Evolutionary conservation across 108 stramenopile species (phyloP).

Genomic region (Skeletonema grethae): DNA sequence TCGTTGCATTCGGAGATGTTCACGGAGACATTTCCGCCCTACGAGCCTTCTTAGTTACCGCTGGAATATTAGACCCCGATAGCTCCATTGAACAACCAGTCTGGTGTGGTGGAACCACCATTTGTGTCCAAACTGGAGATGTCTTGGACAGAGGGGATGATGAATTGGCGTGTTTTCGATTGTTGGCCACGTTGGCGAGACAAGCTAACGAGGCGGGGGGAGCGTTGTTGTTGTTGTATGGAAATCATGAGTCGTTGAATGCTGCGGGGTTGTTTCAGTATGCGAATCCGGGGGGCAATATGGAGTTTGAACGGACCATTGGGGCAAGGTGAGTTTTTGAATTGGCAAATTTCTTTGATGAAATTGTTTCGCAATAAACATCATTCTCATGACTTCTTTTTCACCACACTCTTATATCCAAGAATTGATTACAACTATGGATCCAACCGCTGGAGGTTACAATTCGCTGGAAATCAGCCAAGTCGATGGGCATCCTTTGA

Average conservation of each 20-base stretch:
- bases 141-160: slow-evolving; percentile 73
- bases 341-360: no score
- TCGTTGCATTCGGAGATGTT: slow-evolving; percentile 80
- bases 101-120: slow-evolving; percentile 68
- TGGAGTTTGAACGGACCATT: slow-evolving; percentile 57
- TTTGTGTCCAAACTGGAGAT: slow-evolving; percentile 82
- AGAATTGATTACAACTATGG: slow-evolving; percentile 39
- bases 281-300: slow-evolving; percentile 54
- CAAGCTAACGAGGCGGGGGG: slow-evolving; percentile 61
- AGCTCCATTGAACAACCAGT: slow-evolving; percentile 4
- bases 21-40: slow-evolving; percentile 75
- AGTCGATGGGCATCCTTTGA: slow-evolving; percentile 74
- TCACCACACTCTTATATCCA: not conserved
- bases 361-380: not conserved
- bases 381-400: not conserved
- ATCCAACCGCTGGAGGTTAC: slow-evolving; percentile 62
- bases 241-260: slow-evolving; percentile 84
- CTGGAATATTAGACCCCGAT: slow-evolving; percentile 40
- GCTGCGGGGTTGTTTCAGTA: slow-evolving; percentile 76
- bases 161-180: slow-evolving; percentile 66
- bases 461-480: slow-evolving; percentile 76
- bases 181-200: slow-evolving; percentile 58
- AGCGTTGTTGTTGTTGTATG: slow-evolving; percentile 57
- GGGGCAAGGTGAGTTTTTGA: not conserved
- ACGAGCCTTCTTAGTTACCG: slow-evolving; percentile 41